A percentile compares a stretch with the other conserved stretches of the same genome.
Conservation (phyloP, 148 eudicot species). For the Fagopyrum tataricum region DNA sequence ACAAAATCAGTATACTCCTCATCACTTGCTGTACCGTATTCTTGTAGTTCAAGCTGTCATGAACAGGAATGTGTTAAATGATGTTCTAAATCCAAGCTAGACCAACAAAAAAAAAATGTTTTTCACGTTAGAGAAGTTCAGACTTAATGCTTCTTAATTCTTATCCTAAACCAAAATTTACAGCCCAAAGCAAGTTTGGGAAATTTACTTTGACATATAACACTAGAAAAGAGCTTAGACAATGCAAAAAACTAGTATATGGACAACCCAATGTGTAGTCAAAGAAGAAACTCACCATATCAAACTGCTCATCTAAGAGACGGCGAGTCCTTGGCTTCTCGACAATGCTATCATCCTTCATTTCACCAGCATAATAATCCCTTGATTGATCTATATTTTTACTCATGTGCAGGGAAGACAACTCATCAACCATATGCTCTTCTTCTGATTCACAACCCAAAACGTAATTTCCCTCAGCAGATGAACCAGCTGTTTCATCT, state of each 20-base stretch:
- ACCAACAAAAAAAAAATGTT: neutral
- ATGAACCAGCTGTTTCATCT: constrained; percentile 34
- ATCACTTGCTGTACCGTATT: constrained; percentile 68
- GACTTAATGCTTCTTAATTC: neutral
- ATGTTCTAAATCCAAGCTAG: too few relatives aligned
- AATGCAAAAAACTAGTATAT: neutral
- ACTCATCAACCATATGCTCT: constrained; percentile 15
- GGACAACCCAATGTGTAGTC: too few relatives aligned
- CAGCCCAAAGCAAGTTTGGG: neutral
- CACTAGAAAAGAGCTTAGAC: neutral
- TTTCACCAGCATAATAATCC: constrained; percentile 8
- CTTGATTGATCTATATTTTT: constrained; percentile 17
- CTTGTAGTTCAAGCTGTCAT: constrained; percentile 71
- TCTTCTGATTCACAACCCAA: constrained; percentile 20
- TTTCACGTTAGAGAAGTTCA: neutral
- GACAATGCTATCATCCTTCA: constrained; percentile 11
- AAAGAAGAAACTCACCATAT: constrained; percentile 45
- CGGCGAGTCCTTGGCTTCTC: constrained; percentile 59
- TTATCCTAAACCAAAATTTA: neutral
- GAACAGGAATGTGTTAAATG: too few relatives aligned
- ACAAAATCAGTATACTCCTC: constrained; percentile 18
- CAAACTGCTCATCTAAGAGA: constrained; percentile 78
- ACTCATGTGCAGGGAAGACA: constrained; percentile 17
- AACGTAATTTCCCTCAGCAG: constrained; percentile 22
- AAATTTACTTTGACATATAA: neutral